Conservation (phyloP, 805 yeast genomes). For the Lipomyces mesembrius region DNA sequence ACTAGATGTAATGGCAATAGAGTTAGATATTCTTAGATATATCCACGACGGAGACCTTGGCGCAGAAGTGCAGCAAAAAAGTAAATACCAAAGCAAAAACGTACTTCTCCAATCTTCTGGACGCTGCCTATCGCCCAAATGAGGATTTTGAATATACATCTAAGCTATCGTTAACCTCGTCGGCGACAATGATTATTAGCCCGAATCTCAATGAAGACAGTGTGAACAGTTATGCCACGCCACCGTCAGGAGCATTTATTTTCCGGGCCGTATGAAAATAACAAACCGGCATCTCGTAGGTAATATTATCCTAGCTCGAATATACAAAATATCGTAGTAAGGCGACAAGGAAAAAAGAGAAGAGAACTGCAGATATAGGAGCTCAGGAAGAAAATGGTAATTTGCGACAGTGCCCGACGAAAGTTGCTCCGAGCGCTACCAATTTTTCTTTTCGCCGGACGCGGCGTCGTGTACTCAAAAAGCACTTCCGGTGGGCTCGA, state of each 20-base stretch:
- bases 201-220: neutral
- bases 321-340: neutral
- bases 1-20: slow-evolving; percentile 42
- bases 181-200: neutral
- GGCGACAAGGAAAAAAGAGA: neutral
- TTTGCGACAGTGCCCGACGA: neutral
- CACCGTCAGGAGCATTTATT: neutral
- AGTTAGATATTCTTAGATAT: neutral
- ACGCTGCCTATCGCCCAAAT: slow-evolving; percentile 81
- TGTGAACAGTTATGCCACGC: neutral
- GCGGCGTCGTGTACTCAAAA: neutral
- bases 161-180: slow-evolving; percentile 13
- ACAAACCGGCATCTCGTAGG: neutral
- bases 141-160: slow-evolving; percentile 85
- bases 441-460: neutral
- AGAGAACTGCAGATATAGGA: neutral
- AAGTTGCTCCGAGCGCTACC: neutral
- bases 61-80: neutral
- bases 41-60: neutral
- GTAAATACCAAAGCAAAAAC: slow-evolving; percentile 19
- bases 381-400: neutral
- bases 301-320: neutral
- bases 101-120: slow-evolving; percentile 69
- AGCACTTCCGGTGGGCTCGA: too few species aligned
- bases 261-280: slow-evolving; percentile 1